Percentiles rank a stretch among this genome's conserved stretches.
Evolutionary conservation across 225 moss, liverwort and hornwort species (phyloP).

Genomic region (Lunularia cruciata): DNA sequence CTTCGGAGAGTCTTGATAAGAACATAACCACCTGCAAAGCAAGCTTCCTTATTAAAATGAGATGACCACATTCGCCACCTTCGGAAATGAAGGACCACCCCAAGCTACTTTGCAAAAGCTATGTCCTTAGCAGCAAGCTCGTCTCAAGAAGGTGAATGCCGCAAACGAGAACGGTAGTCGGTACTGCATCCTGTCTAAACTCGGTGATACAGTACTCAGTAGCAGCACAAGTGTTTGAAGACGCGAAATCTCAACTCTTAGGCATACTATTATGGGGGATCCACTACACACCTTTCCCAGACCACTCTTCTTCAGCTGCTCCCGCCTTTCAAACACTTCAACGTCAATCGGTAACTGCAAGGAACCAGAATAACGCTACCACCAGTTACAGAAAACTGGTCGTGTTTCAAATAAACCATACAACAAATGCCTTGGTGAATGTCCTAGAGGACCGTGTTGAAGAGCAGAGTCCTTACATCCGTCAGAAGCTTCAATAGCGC

Average conservation of each 20-base stretch:
- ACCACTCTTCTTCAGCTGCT: slow-evolving; percentile 93
- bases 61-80: neutral
- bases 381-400: neutral
- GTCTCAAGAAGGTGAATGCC: too few relatives aligned
- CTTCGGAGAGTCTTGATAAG: slow-evolving; percentile 80
- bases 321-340: slow-evolving; percentile 81
- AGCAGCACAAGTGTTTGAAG: neutral
- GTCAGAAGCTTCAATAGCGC: slow-evolving; percentile 85
- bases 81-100: neutral
- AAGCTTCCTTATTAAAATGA: neutral
- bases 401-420: too few relatives aligned
- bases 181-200: too few relatives aligned
- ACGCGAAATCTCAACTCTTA: neutral
- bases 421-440: neutral
- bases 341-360: slow-evolving; percentile 84
- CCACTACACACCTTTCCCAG: slow-evolving; percentile 95
- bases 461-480: slow-evolving; percentile 43
- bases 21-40: slow-evolving; percentile 83
- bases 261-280: too few relatives aligned
- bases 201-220: too few relatives aligned
- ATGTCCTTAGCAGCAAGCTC: too few relatives aligned
- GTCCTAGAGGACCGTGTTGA: neutral
- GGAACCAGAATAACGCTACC: neutral
- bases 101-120: neutral
- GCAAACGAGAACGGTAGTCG: too few relatives aligned